Base-by-base conservation (phyloP, 352 stramenopile genomes). In the Pythium dissotocum region DNA sequence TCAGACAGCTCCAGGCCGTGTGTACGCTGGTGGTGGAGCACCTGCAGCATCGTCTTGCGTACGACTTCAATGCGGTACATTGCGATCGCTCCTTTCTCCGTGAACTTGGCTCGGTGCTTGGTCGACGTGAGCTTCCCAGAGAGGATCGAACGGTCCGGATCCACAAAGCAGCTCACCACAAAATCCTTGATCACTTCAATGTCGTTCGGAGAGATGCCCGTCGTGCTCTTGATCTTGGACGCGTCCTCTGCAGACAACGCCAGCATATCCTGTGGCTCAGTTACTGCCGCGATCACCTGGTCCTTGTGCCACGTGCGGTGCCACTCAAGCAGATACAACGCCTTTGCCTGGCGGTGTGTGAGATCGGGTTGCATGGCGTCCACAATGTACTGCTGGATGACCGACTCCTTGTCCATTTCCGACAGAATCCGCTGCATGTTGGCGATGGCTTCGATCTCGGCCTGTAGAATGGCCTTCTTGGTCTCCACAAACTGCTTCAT, bases 111-210 rank as follows among this genome's bases (percentile, higher is more conserved):
- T 6, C 87, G 85, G 49, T 95, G 82, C 42, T 89, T 89, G 4
- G 46, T 68, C 5, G 70, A 81, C 4, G 70, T 63, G 18, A 51
- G 53, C 36, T 70, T 79, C 4, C 62, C 57, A 12, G 51, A 40
- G 38, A 92, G 61, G 26, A 77, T 73, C 51, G 77, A 75, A 4
- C 48, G 38, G 12, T 93, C 85, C 0, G 83, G 77, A 8, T 91
- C 80, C 21, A 87, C 64, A 61, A 95, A 95, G 71, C 87, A 95
- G 59, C 82, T 91, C 21, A 77, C 79, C n/a, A 95, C 70, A 66
- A 95, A 95, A 49, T 95, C 85, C 67, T 93, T 95, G 65, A 95
- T 92, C 42, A 95, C 78, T 53, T 95, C 83, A 13, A 93, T 69
- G 52, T 95, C 87, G 48, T 87, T 90, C 2, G 70, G 62, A 0